These are phyloP conservation scores for Entoloma clypeatum DNA, from an alignment of 1,284 basidiomycete species.

Conservation along the genomic window DNA sequence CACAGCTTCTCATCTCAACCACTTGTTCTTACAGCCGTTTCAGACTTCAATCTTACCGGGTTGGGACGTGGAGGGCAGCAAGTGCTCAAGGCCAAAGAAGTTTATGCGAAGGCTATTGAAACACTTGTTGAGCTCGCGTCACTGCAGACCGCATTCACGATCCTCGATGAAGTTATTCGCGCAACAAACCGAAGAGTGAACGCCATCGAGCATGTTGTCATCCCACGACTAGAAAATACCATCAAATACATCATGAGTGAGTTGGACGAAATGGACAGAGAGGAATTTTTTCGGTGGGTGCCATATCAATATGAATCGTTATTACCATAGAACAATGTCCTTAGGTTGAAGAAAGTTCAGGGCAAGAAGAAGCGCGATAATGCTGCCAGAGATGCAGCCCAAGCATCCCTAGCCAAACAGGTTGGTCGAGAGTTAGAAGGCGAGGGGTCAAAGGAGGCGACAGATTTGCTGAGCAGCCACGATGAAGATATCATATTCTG, in stretches of 20 bases:
- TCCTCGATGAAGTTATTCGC: conserved; percentile 97
- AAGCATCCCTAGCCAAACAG: conserved; percentile 19
- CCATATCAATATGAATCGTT: neutral
- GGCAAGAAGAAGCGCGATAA: conserved; percentile 93
- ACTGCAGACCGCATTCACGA: conserved; percentile 96
- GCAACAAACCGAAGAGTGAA: conserved; percentile 98
- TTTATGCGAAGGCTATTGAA: conserved; percentile 96
- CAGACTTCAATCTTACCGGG: conserved; percentile 98
- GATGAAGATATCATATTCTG: conserved; percentile 70
- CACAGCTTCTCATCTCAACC: neutral
- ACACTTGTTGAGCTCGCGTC: conserved; percentile 97
- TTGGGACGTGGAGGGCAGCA: conserved; percentile 97
- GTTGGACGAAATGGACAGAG: conserved; percentile 95
- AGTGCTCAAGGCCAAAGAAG: conserved; percentile 89
- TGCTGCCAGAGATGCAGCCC: conserved; percentile 43
- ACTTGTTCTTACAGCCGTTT: neutral
- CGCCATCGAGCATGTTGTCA: conserved; percentile 97
- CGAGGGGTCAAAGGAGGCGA: conserved; percentile 30
- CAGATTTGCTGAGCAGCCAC: conserved; percentile 77
- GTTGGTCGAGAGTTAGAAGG: conserved; percentile 30
- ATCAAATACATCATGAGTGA: conserved; percentile 96
- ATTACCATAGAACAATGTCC: conserved; percentile 8
- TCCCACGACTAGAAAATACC: conserved; percentile 94
- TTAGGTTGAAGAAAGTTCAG: conserved; percentile 93
- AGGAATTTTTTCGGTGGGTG: conserved; percentile 89